These are phyloP conservation scores for Phytophthora cryptogea DNA, from an alignment of 352 stramenopile species.

Conservation along the genomic window DNA sequence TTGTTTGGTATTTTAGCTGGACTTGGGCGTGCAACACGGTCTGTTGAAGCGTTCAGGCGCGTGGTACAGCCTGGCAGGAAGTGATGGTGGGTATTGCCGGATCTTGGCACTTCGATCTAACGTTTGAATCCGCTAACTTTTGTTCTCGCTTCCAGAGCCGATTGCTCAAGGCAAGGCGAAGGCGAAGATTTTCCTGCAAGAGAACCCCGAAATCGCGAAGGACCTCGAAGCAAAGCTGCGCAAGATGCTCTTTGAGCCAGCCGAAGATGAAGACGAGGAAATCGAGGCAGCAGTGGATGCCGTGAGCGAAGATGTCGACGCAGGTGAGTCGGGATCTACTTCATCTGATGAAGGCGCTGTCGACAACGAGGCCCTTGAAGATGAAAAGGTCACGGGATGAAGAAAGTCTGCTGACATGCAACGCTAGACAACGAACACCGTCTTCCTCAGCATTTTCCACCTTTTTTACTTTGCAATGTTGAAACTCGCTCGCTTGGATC, in stretches of 20 bases:
- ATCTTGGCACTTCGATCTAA: neutral
- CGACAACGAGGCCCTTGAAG: slow-evolving; percentile 20
- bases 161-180: slow-evolving; percentile 87
- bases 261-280: slow-evolving; percentile 11
- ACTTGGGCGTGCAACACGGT: slow-evolving; percentile 75
- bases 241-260: slow-evolving; percentile 56
- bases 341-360: slow-evolving; percentile 3
- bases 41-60: slow-evolving; percentile 80
- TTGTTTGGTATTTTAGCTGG: slow-evolving; percentile 39
- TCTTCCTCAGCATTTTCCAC: slow-evolving; percentile 8
- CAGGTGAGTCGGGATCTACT: slow-evolving; percentile 6
- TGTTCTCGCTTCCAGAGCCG: slow-evolving; percentile 50
- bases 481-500: slow-evolving; percentile 16
- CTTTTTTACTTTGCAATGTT: slow-evolving; percentile 29
- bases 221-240: slow-evolving; percentile 79
- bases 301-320: slow-evolving; percentile 2
- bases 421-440: slow-evolving; percentile 3
- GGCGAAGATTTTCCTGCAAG: slow-evolving; percentile 80
- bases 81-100: slow-evolving; percentile 48
- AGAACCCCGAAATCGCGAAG: slow-evolving; percentile 70
- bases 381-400: slow-evolving; percentile 24
- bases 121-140: neutral
- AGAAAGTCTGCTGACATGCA: neutral
- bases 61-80: slow-evolving; percentile 73
- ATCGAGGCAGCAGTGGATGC: slow-evolving; percentile 13